Evolutionary conservation across 208 protist species (phyloP).

Genomic region (Endotrypanum monterogeii): DNA sequence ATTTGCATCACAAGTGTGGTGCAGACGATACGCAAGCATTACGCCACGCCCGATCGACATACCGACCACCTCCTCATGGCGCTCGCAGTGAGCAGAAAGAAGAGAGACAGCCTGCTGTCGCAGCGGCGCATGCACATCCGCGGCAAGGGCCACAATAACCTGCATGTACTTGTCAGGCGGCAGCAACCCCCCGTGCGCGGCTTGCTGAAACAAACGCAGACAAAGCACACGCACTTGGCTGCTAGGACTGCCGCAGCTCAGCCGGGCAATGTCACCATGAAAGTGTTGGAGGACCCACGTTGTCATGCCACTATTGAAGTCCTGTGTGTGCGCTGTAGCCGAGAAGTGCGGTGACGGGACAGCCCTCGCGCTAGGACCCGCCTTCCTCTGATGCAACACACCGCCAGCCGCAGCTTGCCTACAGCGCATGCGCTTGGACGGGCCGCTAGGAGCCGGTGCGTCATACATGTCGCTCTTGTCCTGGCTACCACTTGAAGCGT

Average conservation of each 20-base stretch:
- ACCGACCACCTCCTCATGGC: conserved; percentile 64
- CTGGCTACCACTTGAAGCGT: conserved; percentile 3
- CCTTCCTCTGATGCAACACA: not conserved
- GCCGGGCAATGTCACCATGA: conserved; percentile 45
- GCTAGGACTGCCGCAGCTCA: conserved; percentile 37
- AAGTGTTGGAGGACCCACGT: conserved; percentile 86
- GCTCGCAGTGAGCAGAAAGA: conserved; percentile 45
- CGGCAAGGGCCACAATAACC: conserved; percentile 55
- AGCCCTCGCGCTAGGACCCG: not conserved
- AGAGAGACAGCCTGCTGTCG: conserved; percentile 44
- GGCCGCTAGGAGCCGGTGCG: not conserved
- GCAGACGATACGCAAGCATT: conserved; percentile 52
- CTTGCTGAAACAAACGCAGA: conserved; percentile 66
- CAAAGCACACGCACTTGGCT: conserved; percentile 50
- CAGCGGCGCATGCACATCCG: conserved; percentile 52
- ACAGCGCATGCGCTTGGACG: not conserved
- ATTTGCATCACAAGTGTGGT: conserved; percentile 53
- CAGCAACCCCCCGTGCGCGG: conserved; percentile 62
- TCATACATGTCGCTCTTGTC: not conserved
- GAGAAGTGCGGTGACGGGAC: conserved; percentile 1
- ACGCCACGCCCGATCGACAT: conserved; percentile 47
- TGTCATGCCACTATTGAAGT: conserved; percentile 85
- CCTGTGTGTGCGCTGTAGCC: not conserved
- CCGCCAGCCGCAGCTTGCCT: not conserved
- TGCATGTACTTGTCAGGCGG: conserved; percentile 68